Conservation (phyloP, 441 rosid species). For the Pelargonium australe region DNA sequence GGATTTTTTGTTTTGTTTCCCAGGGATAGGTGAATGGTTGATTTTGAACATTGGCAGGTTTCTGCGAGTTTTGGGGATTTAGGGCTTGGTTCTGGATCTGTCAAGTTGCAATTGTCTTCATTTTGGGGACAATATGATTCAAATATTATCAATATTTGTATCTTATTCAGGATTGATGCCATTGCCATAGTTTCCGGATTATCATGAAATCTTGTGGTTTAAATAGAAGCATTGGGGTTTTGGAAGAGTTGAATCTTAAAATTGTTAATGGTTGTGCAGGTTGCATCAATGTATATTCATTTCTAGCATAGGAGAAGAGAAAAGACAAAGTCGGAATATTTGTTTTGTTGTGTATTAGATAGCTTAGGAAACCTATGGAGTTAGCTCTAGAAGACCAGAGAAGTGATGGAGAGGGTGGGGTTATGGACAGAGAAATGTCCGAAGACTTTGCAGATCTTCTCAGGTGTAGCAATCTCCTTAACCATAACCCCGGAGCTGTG, state of each 20-base stretch:
- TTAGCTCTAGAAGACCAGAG: too few species aligned
- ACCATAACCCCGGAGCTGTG: too few species aligned
- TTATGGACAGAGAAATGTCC: too few species aligned
- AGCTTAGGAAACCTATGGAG: too few species aligned
- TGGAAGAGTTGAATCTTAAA: not conserved
- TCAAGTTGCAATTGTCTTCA: not conserved
- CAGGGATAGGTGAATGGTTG: not conserved
- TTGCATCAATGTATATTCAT: too few species aligned
- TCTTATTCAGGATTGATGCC: not conserved
- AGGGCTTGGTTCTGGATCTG: not conserved
- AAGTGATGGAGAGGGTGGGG: too few species aligned
- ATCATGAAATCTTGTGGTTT: not conserved
- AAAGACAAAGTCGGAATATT: too few species aligned
- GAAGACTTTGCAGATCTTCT: too few species aligned
- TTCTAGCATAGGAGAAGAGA: too few species aligned
- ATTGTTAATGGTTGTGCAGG: too few species aligned
- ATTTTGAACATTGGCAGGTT: not conserved
- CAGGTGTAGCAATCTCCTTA: too few species aligned
- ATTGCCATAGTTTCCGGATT: not conserved
- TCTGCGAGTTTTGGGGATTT: not conserved
- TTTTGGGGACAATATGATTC: not conserved
- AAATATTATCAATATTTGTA: not conserved
- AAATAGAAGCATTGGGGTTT: not conserved
- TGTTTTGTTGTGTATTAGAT: too few species aligned
- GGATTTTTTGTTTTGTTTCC: not conserved